A percentile compares a stretch with the other conserved stretches of the same genome.
Conservation (phyloP, 2,329 filamentous ascomycete species). For the Aureobasidium lini region DNA sequence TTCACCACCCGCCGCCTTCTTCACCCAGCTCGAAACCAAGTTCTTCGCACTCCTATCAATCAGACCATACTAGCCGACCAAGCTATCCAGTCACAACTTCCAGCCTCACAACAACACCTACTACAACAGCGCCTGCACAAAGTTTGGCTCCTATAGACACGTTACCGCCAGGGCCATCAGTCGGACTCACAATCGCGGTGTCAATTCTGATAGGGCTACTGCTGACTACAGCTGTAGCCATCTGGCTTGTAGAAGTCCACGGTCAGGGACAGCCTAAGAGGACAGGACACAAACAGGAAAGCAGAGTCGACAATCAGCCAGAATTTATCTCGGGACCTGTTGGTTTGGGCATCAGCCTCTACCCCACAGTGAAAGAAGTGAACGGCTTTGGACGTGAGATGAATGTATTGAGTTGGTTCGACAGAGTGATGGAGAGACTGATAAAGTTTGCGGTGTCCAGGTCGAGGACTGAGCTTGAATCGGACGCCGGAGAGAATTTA, state of each 20-base stretch:
- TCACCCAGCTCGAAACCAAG: background rate
- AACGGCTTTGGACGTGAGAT: background rate
- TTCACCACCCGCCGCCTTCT: background rate
- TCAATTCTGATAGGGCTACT: too few species aligned
- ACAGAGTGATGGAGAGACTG: background rate
- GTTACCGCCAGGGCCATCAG: background rate
- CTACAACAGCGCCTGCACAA: too few species aligned
- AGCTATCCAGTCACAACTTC: too few species aligned
- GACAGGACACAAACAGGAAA: background rate
- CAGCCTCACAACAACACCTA: background rate
- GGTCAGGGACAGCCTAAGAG: too few species aligned
- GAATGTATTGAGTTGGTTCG: background rate
- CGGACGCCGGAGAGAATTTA: background rate
- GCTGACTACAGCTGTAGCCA: too few species aligned
- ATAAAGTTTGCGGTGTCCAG: background rate
- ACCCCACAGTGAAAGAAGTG: background rate
- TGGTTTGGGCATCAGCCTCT: background rate
- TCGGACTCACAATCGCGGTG: too few species aligned
- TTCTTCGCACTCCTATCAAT: too few species aligned
- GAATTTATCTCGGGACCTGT: background rate
- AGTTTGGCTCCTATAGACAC: too few species aligned
- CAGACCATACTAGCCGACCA: background rate
- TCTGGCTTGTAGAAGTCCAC: too few species aligned
- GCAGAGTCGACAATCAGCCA: too few species aligned
- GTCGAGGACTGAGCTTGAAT: background rate